Evolutionary conservation across 495 filamentous ascomycete species (phyloP), one percentile per base, ranked within the genome.

Genomic region (Cetradonia linearis): DNA sequence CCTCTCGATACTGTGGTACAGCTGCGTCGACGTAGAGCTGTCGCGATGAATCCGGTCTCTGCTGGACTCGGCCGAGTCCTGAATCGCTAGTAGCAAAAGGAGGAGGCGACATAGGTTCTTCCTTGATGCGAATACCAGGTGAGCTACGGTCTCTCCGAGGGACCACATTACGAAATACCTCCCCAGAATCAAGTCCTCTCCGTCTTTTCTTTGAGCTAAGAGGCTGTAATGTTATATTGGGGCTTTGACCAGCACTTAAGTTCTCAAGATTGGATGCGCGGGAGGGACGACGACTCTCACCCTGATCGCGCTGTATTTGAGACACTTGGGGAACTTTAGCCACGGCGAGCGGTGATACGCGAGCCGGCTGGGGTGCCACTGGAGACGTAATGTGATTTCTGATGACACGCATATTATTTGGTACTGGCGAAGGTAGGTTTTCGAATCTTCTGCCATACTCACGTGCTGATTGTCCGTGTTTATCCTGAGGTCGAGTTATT

Each of bases 31-130:
- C 74, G 60, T 78, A 78, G 27, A 78, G 61, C 8, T 73, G 75
- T 28, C 66, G 68, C 28, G 68, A 67, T 27, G 71, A 76, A 62
- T 79, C 77, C 48, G 76, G 72, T 30, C 72, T 69, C 37, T 80
- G 78, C 62, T 78, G 77, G 40, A 59, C 57, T 53, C 68, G 67
- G 55, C 68, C 61, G 42, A 62, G 20, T 33, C 63, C 44, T 74
- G 68, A 55, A 75, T 76, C 36, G 73, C 76, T 75, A 58, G 81
- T 79, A 49, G 77, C 72, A 54, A 88, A 76, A 16, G 86, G 88
- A 23, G 88, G 89, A 3, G 88, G 88, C 1, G 91, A 95, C 14
- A 86, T 77, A 9, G 91, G 91, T 69, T 96, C 91, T 62, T 86
- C 80, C 68, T 96, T 96, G 68, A 96, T 90, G 66, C 81, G 81